Base-by-base conservation (phyloP, 2,329 filamentous ascomycete genomes). In the Ceratocystis destructans region DNA sequence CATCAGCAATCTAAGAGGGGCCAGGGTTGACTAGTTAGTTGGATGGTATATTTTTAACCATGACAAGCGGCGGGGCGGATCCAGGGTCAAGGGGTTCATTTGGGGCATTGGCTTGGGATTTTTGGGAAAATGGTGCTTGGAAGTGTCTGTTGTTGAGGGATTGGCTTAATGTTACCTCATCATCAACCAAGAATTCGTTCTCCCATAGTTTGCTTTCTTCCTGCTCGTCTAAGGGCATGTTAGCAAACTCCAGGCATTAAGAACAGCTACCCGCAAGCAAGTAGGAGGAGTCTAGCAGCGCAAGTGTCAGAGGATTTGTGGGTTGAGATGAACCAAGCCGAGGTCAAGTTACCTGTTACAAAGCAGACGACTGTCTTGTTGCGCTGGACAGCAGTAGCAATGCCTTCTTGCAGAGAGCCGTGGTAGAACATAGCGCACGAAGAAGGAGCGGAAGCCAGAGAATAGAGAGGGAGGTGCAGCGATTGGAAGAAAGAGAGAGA, bases 301-400 rank as follows among this genome's bases (percentile, higher is more conserved):
- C 28, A 28, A 55, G 12, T 25, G 62, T 15, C 37, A 41, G 37
- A 62, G 20, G 20, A 31, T 59, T 37, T 37, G 22, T 20, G 5
- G 28, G 25, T 20, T 5, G 25, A 31, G n/a, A 2, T 28, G 28
- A 28, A 5, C 28, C 28, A 28, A 28, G 28, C 45, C 10, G 59
- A 17, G 45, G 41, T 15, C 66, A 69, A 70, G 78, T 70, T 75
- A 90, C 89, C 87, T 72, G 85, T 84, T 41, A 96, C 87, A 75
- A 96, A 95, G 76, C 90, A 96, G 37, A 89, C 82, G 0, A 96
- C 88, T 20, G 88, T 80, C 75, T 93, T 95, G 68, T 83, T 79
- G 74, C 92, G 80, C 68, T 84, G 82, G 5, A 96, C 80, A 12
- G 92, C 90, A 22, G 83, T 79, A 41, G 83, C 80, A 71, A 96